A percentile compares a stretch with the other conserved stretches of the same genome.
Evolutionary conservation across 495 filamentous ascomycete genomes (phyloP).

Genomic region (Trichoderma orchidacearum): DNA sequence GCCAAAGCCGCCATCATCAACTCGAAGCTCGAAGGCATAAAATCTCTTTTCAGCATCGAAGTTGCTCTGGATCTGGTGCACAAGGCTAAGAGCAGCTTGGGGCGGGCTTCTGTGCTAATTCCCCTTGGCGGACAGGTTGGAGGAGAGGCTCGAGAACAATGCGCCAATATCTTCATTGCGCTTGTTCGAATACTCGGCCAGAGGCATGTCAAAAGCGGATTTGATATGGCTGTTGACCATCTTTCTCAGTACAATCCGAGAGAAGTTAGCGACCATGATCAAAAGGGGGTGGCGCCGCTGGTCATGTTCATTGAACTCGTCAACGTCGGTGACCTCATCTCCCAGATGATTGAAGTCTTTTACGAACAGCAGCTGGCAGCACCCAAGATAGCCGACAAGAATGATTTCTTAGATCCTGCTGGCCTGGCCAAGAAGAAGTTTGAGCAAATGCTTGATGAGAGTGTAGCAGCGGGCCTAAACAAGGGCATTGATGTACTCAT

Average conservation of each 20-base stretch:
- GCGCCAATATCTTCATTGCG: conserved; percentile 74
- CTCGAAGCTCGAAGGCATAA: conserved; percentile 81
- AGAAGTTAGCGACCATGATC: conserved; percentile 56
- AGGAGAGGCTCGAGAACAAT: conserved; percentile 77
- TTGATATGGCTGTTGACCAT: conserved; percentile 84
- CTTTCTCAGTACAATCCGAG: conserved; percentile 84
- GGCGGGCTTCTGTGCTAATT: conserved; percentile 72
- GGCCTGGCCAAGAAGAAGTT: conserved; percentile 95
- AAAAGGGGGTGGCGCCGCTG: conserved; percentile 70
- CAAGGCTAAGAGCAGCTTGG: conserved; percentile 77
- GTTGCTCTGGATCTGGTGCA: conserved; percentile 83
- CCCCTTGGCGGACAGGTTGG: conserved; percentile 64
- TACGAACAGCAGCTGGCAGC: conserved; percentile 88
- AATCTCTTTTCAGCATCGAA: conserved; percentile 89
- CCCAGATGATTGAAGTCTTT: conserved; percentile 99
- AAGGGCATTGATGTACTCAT: conserved; percentile 97
- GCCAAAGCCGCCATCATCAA: conserved; percentile 97
- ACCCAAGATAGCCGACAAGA: conserved; percentile 70
- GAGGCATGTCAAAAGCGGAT: conserved; percentile 81
- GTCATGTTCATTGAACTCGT: conserved; percentile 96
- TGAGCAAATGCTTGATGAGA: conserved; percentile 97
- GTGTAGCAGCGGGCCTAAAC: conserved; percentile 88
- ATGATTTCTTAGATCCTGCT: conserved; percentile 87
- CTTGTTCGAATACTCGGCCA: conserved; percentile 72
- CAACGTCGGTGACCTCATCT: conserved; percentile 94